Percentiles rank a stretch among this genome's conserved stretches.
Evolutionary conservation across 805 yeast genomes (phyloP).

Genomic region (Yamadazyma endophytica): DNA sequence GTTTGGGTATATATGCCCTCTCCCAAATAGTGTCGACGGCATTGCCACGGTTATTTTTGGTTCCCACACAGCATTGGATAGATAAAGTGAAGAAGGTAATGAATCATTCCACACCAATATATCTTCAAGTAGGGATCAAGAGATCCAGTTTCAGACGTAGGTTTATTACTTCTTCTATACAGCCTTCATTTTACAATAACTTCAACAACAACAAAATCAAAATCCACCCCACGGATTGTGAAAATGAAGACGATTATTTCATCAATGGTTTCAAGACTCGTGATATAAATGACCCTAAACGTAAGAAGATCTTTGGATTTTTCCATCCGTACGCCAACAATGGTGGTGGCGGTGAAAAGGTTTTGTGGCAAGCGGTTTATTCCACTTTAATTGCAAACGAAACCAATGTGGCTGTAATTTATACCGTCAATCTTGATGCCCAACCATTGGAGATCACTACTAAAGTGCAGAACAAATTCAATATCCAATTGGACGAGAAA

Average conservation of each 20-base stretch:
- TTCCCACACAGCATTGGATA: slow-evolving; percentile 37
- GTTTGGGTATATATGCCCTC: not conserved
- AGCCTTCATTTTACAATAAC: slow-evolving; percentile 38
- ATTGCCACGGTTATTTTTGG: slow-evolving; percentile 31
- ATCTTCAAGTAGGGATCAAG: slow-evolving; percentile 31
- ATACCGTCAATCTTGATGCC: slow-evolving; percentile 61
- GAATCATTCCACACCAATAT: slow-evolving; percentile 29
- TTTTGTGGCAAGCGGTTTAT: slow-evolving; percentile 88
- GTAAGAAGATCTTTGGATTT: slow-evolving; percentile 65
- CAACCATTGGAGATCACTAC: slow-evolving; percentile 45
- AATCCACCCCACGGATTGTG: slow-evolving; percentile 24
- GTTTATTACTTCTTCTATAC: slow-evolving; percentile 29
- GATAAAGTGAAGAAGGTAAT: slow-evolving; percentile 29
- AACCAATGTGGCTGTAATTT: slow-evolving; percentile 59
- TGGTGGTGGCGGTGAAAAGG: slow-evolving; percentile 98
- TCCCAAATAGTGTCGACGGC: slow-evolving; percentile 10
- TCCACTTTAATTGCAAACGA: slow-evolving; percentile 53
- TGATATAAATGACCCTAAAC: slow-evolving; percentile 29
- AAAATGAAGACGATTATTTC: slow-evolving; percentile 18
- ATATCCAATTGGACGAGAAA: slow-evolving; percentile 42
- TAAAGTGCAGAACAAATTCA: slow-evolving; percentile 55
- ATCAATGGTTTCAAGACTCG: slow-evolving; percentile 24
- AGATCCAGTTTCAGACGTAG: slow-evolving; percentile 37
- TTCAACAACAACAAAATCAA: slow-evolving; percentile 33
- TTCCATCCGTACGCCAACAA: slow-evolving; percentile 96